Base-by-base conservation (phyloP, 148 eudicot species). In the Agrostemma githago region DNA sequence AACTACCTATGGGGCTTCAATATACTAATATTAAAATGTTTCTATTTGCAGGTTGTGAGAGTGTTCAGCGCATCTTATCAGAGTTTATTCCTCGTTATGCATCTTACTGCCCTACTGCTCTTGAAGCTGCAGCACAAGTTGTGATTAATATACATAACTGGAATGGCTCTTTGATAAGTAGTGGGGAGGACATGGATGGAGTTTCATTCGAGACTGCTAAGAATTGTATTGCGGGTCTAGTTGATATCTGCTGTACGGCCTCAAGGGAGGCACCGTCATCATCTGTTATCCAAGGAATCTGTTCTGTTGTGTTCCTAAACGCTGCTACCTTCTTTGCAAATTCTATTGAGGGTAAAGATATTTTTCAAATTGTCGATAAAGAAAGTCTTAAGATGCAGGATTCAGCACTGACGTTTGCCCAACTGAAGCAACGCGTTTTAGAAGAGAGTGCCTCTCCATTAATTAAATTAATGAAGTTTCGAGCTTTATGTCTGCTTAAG, bases 111-210 rank as follows among this genome's bases (percentile, higher is more conserved):
- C 99, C 97, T 14, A 89, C 90, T 70, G 97, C 99, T 66, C 97
- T 96, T 77, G 99, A 96, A 85, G 94, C 97, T 79, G 99, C 97
- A 5, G 86, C 85, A 70, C 93, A 90, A 82, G 96, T 84, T 56
- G 80, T 86, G 67, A 85, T 96, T 59, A 83, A 92, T 86, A 86
- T 96, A 86, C 91, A 96, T 79, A 87, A 88, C 81, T 85, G 92
- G 84, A 89, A 86, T 82, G 70, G 88, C 41, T 82, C 84, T 26
- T 68, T 84, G 72, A 81, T 92, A 73, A 87, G 79, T 72, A 83
- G 83, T 78, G 97, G 85, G 68, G 96, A 96, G 73, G 96, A 96
- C 78, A 51, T 40, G 38, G 90, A 92, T 85, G 89, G 85, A 71
- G 82, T 89, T 83, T 84, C 90, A 78, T 92, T 88, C 82, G 88